phyloP scores from a whole-genome alignment of 257 asterid species.

The Cinchona pubescens region DNA sequence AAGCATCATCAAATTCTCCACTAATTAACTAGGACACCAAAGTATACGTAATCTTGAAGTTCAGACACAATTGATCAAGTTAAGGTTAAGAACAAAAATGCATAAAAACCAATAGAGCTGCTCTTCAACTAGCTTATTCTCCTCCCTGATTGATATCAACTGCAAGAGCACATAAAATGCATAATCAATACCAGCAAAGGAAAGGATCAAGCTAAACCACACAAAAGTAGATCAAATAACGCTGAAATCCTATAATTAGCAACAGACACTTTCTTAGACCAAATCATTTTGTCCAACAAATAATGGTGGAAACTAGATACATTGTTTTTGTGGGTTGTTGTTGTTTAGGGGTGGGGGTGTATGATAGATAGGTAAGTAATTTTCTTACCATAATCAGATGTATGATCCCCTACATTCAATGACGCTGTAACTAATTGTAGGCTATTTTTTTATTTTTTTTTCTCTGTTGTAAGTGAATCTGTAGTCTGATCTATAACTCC shows the following conservation, averaged over 20 bases:
- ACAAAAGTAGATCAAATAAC: not conserved
- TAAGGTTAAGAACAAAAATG: not conserved
- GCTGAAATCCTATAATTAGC: not conserved
- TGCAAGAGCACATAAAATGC: slow-evolving; percentile 4
- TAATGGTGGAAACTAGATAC: not conserved
- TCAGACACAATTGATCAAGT: not conserved
- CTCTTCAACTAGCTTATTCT: not conserved
- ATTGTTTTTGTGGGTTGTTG: not conserved
- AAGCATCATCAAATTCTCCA: not conserved
- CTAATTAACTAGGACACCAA: not conserved
- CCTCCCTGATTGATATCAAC: slow-evolving; percentile 1
- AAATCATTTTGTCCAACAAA: not conserved
- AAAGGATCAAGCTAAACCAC: no score
- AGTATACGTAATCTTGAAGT: not conserved
- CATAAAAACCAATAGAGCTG: not conserved
- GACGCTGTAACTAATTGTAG: not conserved
- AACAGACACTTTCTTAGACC: not conserved
- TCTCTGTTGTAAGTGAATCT: no score
- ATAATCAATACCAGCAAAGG: not conserved
- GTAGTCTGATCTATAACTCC: no score
- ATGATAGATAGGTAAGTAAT: not conserved
- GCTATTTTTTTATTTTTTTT: no score
- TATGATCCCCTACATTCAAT: not conserved
- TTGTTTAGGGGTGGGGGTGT: no score
- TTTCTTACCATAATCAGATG: not conserved